Evolutionary conservation across 805 yeast species (phyloP), one percentile per base, ranked within the genome.

Genomic region (Candida namnaoensis): DNA sequence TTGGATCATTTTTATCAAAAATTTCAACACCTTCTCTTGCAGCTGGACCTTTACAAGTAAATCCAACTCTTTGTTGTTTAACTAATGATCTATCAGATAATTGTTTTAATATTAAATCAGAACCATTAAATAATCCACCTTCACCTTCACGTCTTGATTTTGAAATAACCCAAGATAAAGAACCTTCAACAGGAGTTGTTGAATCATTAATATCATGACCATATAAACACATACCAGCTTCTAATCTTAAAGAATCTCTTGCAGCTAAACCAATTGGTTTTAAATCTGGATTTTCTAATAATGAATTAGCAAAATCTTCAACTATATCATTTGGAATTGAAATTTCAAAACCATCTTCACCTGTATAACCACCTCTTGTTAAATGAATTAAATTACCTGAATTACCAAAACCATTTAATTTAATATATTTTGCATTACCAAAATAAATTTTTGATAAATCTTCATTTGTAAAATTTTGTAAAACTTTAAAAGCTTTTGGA

Each of bases 161-260:
- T 34, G 95, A 85, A 37, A 93, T 73, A 39, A 88, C 75, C 99
- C 99, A 93, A 39, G 88, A 73, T 49, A 93, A 72, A 0, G 93
- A 78, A 0, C 93, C 95, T 52, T 88, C 95, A 5, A 91, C 78
- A 10, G 99, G 99, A 3, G 96, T 82, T 28, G 76, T 78, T 11
- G 65, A 61, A 51, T 88, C 95, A 47, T 74, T 76, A 53, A 93
- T 71, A 62, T 93, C 99, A 59, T 88, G 84, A 3, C 99, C 99
- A 55, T 93, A 93, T 42, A 93, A 71, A 64, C 99, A 93, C 96
- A 93, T 86, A 30, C 99, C 99, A 5, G 99, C 99, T 67, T 93
- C 99, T 40, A 93, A 68, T 56, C 99, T 78, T 50, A 93, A 71
- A 10, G 97, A 86, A 61, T 93, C 99, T 62, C 99, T 80, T 2